A percentile compares a stretch with the other conserved stretches of the same genome.
phyloP scores from a whole-genome alignment of 371 early-diverging fungal genomes.

The Rhizopus delemar region DNA sequence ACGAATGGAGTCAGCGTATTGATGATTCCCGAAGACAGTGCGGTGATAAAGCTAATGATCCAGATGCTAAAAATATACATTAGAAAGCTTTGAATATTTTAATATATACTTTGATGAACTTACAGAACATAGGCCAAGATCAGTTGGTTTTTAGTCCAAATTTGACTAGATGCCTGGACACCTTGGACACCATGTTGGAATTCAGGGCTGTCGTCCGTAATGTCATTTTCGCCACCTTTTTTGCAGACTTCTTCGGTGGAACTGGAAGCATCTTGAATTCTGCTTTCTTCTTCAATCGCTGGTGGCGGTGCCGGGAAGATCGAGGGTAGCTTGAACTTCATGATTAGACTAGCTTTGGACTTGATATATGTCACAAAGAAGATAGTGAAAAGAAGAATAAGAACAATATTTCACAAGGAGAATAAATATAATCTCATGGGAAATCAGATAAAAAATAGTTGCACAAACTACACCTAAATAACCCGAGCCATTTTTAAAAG shows the following conservation, averaged over 20 bases:
- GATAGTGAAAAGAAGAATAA: neutral
- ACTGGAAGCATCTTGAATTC: no score
- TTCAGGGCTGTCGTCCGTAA: neutral
- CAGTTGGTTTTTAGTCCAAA: constrained; percentile 20
- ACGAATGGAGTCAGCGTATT: constrained; percentile 18
- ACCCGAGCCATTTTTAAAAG: no score
- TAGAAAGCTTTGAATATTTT: neutral
- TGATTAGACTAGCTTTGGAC: neutral
- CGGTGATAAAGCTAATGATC: constrained; percentile 18
- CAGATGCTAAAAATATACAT: constrained; percentile 14
- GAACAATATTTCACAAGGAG: no score
- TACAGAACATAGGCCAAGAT: constrained; percentile 16
- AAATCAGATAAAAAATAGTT: no score
- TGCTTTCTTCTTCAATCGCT: constrained; percentile 4
- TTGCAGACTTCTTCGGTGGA: neutral
- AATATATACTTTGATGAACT: neutral
- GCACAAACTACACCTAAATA: no score
- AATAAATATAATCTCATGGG: no score
- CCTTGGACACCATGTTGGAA: constrained; percentile 13
- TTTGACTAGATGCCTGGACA: constrained; percentile 8
- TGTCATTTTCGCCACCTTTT: neutral
- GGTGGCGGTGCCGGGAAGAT: neutral
- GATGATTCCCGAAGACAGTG: constrained; percentile 19
- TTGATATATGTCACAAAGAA: neutral
- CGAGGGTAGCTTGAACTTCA: constrained; percentile 6